These are phyloP conservation scores for Fonsecaea pedrosoi DNA, from an alignment of 2,329 filamentous ascomycete species.

Conservation along the genomic window DNA sequence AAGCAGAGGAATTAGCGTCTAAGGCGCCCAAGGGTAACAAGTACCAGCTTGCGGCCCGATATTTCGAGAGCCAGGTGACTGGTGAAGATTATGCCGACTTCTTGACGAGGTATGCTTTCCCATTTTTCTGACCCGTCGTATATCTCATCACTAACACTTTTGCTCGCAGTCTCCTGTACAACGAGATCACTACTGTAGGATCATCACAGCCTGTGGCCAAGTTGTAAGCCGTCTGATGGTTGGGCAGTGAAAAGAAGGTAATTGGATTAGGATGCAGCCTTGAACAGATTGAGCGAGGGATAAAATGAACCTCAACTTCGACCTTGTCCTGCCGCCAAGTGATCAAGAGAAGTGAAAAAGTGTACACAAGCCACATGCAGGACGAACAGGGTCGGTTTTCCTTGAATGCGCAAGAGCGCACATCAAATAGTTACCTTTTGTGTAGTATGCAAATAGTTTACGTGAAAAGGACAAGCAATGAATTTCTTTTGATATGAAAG, in stretches of 20 bases:
- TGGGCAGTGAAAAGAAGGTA: not conserved
- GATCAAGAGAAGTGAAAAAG: not conserved
- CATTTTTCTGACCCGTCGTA: conserved; percentile 33
- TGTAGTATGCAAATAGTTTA: conserved; percentile 24
- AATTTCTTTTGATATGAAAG: not conserved
- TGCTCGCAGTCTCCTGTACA: conserved; percentile 74
- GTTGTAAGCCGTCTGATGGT: conserved; percentile 52
- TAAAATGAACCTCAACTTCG: not conserved
- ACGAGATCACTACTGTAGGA: conserved; percentile 81
- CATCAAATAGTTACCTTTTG: conserved; percentile 18
- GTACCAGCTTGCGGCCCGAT: conserved; percentile 86
- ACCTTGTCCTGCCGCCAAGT: not conserved
- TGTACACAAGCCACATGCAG: conserved; percentile 7
- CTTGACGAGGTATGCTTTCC: conserved; percentile 73
- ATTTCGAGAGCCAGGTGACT: conserved; percentile 90
- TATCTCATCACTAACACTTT: conserved; percentile 30
- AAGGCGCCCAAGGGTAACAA: conserved; percentile 89
- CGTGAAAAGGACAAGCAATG: conserved; percentile 5
- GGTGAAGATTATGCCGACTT: conserved; percentile 98
- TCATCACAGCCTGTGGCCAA: conserved; percentile 62
- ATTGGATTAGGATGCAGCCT: not conserved
- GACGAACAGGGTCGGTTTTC: not conserved
- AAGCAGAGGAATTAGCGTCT: conserved; percentile 74
- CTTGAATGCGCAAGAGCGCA: not conserved
- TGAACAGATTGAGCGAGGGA: not conserved